These are phyloP conservation scores for Penicillium sp. DNA, from an alignment of 2,329 filamentous ascomycete species.

Conservation along the genomic window DNA sequence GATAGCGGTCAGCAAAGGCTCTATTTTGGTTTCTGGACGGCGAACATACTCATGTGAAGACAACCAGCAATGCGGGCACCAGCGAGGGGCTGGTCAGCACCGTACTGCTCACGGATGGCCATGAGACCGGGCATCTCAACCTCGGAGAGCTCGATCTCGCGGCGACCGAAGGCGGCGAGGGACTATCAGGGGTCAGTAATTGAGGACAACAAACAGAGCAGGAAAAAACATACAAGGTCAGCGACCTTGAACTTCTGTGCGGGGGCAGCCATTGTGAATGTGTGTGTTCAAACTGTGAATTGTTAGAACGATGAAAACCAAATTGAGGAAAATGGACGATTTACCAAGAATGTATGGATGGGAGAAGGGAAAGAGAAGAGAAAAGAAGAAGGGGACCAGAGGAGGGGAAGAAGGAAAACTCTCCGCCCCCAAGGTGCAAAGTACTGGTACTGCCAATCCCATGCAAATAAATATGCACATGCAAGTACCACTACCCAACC, in stretches of 20 bases:
- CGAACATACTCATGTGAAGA: slow-evolving; percentile 83
- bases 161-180: slow-evolving; percentile 96
- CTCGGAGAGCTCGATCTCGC: slow-evolving; percentile 98
- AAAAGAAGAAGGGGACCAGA: slow-evolving; percentile 17
- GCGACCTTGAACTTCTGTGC: slow-evolving; percentile 97
- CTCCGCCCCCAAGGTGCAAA: slow-evolving; percentile 5
- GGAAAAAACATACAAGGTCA: slow-evolving; percentile 66
- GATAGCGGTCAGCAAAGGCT: slow-evolving; percentile 11
- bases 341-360: slow-evolving; percentile 13
- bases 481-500: slow-evolving; percentile 13
- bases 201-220: neutral
- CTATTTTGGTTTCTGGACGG: neutral
- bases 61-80: slow-evolving; percentile 96
- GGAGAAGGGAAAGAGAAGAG: slow-evolving; percentile 14
- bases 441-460: slow-evolving; percentile 2
- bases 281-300: slow-evolving; percentile 16
- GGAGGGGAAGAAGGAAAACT: slow-evolving; percentile 21
- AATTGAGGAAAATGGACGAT: neutral
- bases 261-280: slow-evolving; percentile 67
- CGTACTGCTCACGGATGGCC: slow-evolving; percentile 90
- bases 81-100: slow-evolving; percentile 85
- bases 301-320: slow-evolving; percentile 6
- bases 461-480: neutral
- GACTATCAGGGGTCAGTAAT: slow-evolving; percentile 49
- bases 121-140: slow-evolving; percentile 97